A percentile compares a stretch with the other conserved stretches of the same genome.
Evolutionary conservation across 495 filamentous ascomycete species (phyloP).

Genomic region (Haplographium delicatum): DNA sequence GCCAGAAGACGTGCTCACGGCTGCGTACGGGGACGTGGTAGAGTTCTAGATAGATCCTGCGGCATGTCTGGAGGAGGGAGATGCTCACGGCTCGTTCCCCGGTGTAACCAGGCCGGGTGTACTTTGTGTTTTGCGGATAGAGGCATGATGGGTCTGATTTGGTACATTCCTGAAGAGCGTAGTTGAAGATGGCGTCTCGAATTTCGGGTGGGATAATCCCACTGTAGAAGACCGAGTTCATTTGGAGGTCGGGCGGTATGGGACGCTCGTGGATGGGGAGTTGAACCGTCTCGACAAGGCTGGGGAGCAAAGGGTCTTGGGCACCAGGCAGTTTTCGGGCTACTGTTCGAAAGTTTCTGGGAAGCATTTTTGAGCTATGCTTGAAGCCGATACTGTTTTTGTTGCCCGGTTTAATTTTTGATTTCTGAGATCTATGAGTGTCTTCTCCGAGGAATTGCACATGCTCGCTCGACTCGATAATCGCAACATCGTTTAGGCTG

Average conservation of each 20-base stretch:
- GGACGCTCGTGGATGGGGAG: slow-evolving; percentile 3
- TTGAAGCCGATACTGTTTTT: no score
- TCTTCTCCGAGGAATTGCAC: no score
- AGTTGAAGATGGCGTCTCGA: slow-evolving; percentile 19
- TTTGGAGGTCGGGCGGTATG: slow-evolving; percentile 10
- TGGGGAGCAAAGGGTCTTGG: neutral
- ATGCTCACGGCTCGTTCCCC: slow-evolving; percentile 10
- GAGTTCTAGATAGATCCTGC: slow-evolving; percentile 22
- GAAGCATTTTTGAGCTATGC: no score
- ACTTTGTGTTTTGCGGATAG: slow-evolving; percentile 7
- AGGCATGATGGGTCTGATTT: neutral
- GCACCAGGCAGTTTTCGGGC: no score
- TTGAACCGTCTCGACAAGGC: neutral
- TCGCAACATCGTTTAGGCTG: no score
- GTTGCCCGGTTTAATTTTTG: no score
- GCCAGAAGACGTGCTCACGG: slow-evolving; percentile 23
- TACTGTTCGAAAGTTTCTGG: no score
- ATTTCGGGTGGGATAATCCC: slow-evolving; percentile 23
- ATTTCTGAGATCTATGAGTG: no score
- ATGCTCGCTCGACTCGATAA: no score
- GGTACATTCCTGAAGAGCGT: slow-evolving; percentile 16
- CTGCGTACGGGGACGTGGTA: slow-evolving; percentile 12
- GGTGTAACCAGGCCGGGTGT: slow-evolving; percentile 16
- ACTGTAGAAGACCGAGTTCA: slow-evolving; percentile 14
- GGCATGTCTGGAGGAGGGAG: slow-evolving; percentile 21